Evolutionary conservation across 176 grass and related monocot species (phyloP).

Genomic region (Tillandsia fasciculata): DNA sequence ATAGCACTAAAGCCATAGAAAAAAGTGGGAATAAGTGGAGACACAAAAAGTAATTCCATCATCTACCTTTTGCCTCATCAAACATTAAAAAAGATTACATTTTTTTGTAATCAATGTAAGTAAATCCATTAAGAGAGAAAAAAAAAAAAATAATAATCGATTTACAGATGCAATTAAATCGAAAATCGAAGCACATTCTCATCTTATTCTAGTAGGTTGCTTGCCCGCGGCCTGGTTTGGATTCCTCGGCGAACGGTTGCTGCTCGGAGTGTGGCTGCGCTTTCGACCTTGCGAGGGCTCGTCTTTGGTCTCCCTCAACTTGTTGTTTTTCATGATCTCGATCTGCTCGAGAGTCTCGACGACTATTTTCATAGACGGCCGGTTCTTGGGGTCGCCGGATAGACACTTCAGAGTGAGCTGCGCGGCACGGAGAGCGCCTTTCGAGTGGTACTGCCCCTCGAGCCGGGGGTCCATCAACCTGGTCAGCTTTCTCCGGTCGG

Average conservation of each 20-base stretch:
- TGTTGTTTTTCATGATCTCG: constrained; percentile 1
- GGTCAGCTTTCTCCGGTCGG: constrained; percentile 6
- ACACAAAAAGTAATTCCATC: too few relatives aligned
- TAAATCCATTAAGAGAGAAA: neutral
- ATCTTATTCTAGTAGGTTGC: neutral
- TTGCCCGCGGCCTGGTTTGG: neutral
- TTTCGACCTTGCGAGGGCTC: neutral
- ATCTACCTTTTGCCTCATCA: too few relatives aligned
- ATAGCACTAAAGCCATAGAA: too few relatives aligned
- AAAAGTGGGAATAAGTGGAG: too few relatives aligned
- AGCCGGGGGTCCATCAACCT: constrained; percentile 10
- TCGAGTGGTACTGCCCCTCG: constrained; percentile 1
- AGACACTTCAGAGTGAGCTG: constrained; percentile 8
- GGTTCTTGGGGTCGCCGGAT: neutral
- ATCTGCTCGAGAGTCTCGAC: constrained; percentile 13
- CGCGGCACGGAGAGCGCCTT: constrained; percentile 4
- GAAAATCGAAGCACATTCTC: neutral
- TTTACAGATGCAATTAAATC: neutral
- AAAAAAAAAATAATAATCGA: neutral
- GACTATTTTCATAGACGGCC: constrained; percentile 10
- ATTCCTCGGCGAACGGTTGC: neutral
- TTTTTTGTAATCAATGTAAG: neutral
- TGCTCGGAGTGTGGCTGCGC: neutral
- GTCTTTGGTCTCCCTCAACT: neutral
- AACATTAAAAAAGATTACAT: too few relatives aligned